A percentile compares a stretch with the other conserved stretches of the same genome.
phyloP scores from a whole-genome alignment of 2,329 filamentous ascomycete genomes.

The Blastomyces emzantsi region DNA sequence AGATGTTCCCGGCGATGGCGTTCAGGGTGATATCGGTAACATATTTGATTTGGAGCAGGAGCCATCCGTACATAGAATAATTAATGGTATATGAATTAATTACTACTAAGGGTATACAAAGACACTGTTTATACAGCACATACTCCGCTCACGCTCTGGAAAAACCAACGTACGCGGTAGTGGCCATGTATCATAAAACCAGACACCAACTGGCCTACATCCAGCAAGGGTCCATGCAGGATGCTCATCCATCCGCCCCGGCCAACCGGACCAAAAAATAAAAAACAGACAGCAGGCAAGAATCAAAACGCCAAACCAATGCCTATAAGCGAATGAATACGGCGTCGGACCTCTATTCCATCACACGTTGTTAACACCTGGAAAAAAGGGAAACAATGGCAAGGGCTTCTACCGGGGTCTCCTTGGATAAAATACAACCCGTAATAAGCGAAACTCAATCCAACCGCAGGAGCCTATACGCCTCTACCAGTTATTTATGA shows the following conservation, averaged over 20 bases:
- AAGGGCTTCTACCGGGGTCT: neutral
- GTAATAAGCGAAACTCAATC: neutral
- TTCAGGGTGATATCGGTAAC: slow-evolving; percentile 2
- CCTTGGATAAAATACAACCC: neutral
- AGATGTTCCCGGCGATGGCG: slow-evolving; percentile 6
- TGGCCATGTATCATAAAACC: neutral
- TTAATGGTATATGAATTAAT: neutral
- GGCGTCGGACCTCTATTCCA: neutral
- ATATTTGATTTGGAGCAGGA: neutral
- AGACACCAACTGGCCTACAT: neutral
- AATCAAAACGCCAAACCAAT: slow-evolving; percentile 6
- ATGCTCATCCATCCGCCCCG: neutral
- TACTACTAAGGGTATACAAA: neutral
- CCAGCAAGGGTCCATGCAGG: neutral
- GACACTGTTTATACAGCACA: neutral
- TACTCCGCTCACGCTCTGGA: neutral
- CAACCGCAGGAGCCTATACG: neutral
- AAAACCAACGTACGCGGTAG: neutral
- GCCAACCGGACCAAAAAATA: neutral
- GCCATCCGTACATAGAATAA: neutral
- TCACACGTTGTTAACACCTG: neutral
- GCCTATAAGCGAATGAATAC: neutral
- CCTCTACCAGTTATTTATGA: slow-evolving; percentile 9
- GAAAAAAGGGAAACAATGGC: neutral
- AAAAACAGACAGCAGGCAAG: neutral